phyloP scores from a whole-genome alignment of 306 rosid species.

The Geum urbanum region DNA sequence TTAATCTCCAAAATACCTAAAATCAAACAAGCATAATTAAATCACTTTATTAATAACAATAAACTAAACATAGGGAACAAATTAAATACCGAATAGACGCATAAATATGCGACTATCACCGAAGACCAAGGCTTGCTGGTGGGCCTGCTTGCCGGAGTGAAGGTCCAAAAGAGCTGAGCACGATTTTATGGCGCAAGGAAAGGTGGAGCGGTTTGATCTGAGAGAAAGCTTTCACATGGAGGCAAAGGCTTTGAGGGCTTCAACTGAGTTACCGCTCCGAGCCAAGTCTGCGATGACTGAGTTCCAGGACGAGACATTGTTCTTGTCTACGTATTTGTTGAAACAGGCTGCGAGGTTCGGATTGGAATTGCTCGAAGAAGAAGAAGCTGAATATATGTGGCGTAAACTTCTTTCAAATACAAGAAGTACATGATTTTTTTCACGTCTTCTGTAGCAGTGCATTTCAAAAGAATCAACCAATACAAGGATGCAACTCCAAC shows the following conservation, averaged over 20 bases:
- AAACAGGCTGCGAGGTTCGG: conserved; percentile 62
- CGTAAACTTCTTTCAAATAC: background rate
- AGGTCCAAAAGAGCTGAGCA: conserved; percentile 69
- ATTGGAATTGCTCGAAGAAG: conserved; percentile 27
- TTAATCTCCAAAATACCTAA: too few species aligned
- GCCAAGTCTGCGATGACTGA: conserved; percentile 70
- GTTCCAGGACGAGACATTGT: conserved; percentile 70
- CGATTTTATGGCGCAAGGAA: conserved; percentile 79
- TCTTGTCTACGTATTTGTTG: conserved; percentile 63
- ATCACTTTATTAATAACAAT: too few species aligned
- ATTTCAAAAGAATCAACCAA: conserved; percentile 48
- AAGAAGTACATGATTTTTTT: conserved; percentile 23
- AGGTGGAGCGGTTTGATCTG: conserved; percentile 56
- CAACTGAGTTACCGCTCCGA: conserved; percentile 63
- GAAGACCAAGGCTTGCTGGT: conserved; percentile 68
- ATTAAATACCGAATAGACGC: too few species aligned
- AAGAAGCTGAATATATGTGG: conserved; percentile 6
- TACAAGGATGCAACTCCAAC: conserved; percentile 39
- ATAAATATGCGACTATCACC: too few species aligned
- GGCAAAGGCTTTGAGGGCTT: conserved; percentile 72
- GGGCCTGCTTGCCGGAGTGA: conserved; percentile 58
- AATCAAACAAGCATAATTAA: too few species aligned
- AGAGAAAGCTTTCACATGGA: conserved; percentile 78
- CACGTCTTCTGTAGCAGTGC: conserved; percentile 34
- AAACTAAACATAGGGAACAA: too few species aligned